Evolutionary conservation across 345 rosid genomes (phyloP), one percentile per base, ranked within the genome.

Genomic region (Camelina sativa): DNA sequence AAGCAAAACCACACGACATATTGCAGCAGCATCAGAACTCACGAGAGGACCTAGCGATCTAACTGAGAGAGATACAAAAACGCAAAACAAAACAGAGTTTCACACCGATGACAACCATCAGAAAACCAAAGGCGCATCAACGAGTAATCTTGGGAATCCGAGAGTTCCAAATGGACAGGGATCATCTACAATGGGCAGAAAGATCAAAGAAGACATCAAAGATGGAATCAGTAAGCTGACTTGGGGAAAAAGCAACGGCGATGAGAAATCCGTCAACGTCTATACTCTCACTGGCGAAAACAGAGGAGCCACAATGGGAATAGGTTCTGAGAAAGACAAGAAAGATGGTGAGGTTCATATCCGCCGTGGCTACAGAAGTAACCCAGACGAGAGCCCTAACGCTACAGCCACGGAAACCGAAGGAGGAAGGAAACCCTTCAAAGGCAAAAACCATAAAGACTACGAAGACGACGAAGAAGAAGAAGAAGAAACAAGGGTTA

Each of bases 241-340:
- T 30, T 54, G 77, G 59, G 88, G 78, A 62, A 75, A 68, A 51
- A 57, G 76, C 73, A 80, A 86, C 78, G 56, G 40, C 2, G 85
- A 78, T 38, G 88, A 84, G 63, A 80, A 81, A 75, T 69, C 78
- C 1, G 82, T 79, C 12, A 79, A 82, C 50, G 72, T 88, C 32
- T 63, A 83, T 37, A 91, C 97, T 11, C 67, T 92, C 46, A 88
- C 97, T 4, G 98, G 98, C 13, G 98, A 96, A 79, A 92, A 91
- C 82, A 87, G 70, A 82, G 99, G 98, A 76, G 98, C 95, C 2
- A 76, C 80, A 34, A 91, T 89, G 92, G 75, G 81, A 50, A 6
- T 87, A 65, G 80, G 76, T 66, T 75, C 85, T 30, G 92, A 85
- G 44, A 79, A 84, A 34, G 53, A 67, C 37, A 83, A 62, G 78